phyloP scores from a whole-genome alignment of 768 basidiomycete species.

The Heimioporus sp. region DNA sequence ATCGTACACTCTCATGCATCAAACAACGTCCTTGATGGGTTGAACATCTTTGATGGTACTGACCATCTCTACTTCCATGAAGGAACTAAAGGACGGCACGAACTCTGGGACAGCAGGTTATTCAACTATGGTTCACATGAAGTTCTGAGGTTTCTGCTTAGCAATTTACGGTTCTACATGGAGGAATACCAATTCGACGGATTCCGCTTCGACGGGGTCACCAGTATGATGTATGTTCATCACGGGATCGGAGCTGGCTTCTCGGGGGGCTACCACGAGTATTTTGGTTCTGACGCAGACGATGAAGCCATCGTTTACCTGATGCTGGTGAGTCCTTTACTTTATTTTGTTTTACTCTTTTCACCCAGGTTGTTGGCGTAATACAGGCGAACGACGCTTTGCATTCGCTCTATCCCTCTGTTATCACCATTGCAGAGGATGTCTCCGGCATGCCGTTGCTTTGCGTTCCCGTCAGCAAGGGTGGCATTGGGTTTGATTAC shows the following conservation, averaged over 20 bases:
- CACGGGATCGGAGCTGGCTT: constrained; percentile 98
- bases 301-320: constrained; percentile 91
- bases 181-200: constrained; percentile 97
- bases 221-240: constrained; percentile 99
- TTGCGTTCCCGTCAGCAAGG: constrained; percentile 70
- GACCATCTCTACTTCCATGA: constrained; percentile 98
- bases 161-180: constrained; percentile 93
- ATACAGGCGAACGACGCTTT: constrained; percentile 87
- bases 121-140: constrained; percentile 98
- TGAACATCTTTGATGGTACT: constrained; percentile 96
- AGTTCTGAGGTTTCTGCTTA: constrained; percentile 90
- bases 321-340: constrained; percentile 75
- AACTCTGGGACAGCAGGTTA: constrained; percentile 95
- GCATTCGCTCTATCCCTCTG: constrained; percentile 73
- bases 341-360: no score
- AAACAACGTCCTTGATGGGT: constrained; percentile 94
- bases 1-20: constrained; percentile 98
- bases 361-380: constrained; percentile 4
- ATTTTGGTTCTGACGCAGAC: constrained; percentile 86
- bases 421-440: constrained; percentile 95
- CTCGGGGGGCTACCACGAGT: constrained; percentile 97
- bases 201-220: constrained; percentile 98
- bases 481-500: constrained; percentile 97
- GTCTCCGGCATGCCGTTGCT: constrained; percentile 99
- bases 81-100: constrained; percentile 86